phyloP scores from a whole-genome alignment of 345 rosid genomes.

The Geranium brycei region DNA sequence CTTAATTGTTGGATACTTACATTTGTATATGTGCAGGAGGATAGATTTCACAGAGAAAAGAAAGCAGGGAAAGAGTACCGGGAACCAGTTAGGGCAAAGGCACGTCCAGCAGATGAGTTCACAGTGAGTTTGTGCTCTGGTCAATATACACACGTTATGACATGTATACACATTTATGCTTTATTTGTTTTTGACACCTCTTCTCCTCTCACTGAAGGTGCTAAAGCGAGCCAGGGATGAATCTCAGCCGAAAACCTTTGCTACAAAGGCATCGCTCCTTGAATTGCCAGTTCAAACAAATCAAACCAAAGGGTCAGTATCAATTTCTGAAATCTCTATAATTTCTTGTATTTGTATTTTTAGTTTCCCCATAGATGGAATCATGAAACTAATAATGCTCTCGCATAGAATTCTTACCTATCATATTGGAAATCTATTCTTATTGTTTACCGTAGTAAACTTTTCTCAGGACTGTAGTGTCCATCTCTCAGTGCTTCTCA shows the following conservation, averaged over 20 bases:
- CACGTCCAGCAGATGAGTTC: slow-evolving; percentile 25
- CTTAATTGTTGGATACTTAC: not conserved
- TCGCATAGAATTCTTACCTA: too few relatives aligned
- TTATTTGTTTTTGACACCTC: not conserved
- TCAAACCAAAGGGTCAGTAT: slow-evolving; percentile 16
- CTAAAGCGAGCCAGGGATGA: slow-evolving; percentile 27
- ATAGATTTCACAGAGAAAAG: slow-evolving; percentile 24
- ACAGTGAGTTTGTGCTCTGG: slow-evolving; percentile 25
- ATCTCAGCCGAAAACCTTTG: slow-evolving; percentile 25
- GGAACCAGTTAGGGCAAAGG: slow-evolving; percentile 21
- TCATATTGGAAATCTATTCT: too few relatives aligned
- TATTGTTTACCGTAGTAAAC: too few relatives aligned
- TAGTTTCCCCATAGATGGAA: too few relatives aligned
- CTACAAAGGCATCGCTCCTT: slow-evolving; percentile 25
- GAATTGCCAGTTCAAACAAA: slow-evolving; percentile 19
- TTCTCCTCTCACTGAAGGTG: slow-evolving; percentile 24
- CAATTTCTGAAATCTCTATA: too few relatives aligned
- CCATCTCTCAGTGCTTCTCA: too few relatives aligned
- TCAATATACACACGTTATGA: not conserved
- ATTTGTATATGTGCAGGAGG: slow-evolving; percentile 24
- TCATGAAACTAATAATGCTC: too few relatives aligned
- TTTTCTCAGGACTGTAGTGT: too few relatives aligned
- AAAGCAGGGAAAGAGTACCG: slow-evolving; percentile 19
- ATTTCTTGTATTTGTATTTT: too few relatives aligned
- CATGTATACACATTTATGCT: too few relatives aligned